phyloP scores from a whole-genome alignment of 1,284 basidiomycete species.

The Malassezia slooffiae region DNA sequence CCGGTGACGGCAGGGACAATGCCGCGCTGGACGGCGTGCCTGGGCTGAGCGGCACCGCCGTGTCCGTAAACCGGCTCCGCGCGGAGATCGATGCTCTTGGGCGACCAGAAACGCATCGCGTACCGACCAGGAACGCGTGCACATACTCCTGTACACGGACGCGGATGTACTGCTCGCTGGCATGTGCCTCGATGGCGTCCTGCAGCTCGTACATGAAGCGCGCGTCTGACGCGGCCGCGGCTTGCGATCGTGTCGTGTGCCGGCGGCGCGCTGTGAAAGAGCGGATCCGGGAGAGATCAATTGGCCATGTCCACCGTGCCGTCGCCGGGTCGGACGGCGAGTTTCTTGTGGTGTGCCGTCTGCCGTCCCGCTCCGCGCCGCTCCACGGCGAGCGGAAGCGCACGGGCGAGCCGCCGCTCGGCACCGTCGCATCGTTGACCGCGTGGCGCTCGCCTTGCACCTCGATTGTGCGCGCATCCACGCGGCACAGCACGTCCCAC shows the following conservation, averaged over 20 bases:
- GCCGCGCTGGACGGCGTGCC: no score
- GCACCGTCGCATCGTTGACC: background rate
- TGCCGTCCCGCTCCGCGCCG: no score
- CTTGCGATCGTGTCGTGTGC: no score
- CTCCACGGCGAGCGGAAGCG: no score
- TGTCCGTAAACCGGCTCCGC: no score
- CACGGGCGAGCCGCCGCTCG: no score
- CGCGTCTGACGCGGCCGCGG: constrained; percentile 58
- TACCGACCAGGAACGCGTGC: constrained; percentile 60
- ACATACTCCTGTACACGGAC: constrained; percentile 67
- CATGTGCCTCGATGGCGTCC: constrained; percentile 62
- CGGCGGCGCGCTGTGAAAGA: no score
- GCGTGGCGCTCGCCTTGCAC: constrained; percentile 27
- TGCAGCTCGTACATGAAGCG: constrained; percentile 81
- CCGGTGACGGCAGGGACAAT: no score
- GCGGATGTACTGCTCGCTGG: constrained; percentile 67
- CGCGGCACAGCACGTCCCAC: constrained; percentile 88
- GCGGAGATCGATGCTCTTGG: no score
- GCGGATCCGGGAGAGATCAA: no score
- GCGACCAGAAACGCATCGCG: no score
- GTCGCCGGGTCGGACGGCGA: background rate
- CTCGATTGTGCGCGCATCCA: constrained; percentile 59
- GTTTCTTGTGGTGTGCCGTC: background rate
- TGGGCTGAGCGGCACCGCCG: no score
- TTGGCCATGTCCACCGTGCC: constrained; percentile 2